Percentiles rank a stretch among this genome's conserved stretches.
Conservation (phyloP, 2,329 filamentous ascomycete genomes). For the Calonectria naviculata region DNA sequence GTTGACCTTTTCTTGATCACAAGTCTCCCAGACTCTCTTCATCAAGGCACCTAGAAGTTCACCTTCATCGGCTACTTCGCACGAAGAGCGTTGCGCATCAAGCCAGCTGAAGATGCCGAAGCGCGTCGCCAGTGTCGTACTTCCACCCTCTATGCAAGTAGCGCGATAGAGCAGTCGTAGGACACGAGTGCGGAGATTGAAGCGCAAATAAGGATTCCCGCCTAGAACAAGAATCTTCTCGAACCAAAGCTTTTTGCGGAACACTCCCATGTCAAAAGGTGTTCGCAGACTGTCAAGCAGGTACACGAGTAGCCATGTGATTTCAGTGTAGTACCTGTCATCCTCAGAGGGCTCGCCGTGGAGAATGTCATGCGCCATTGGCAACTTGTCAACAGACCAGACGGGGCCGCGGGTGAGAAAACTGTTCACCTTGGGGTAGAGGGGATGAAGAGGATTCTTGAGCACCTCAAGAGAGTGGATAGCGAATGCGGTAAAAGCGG, state of each 20-base stretch:
- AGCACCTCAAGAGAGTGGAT: slow-evolving; percentile 76
- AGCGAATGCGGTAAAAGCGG: slow-evolving; percentile 81
- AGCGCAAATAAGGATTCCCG: slow-evolving; percentile 71
- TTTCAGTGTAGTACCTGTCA: slow-evolving; percentile 77
- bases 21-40: slow-evolving; percentile 70
- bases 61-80: slow-evolving; percentile 53
- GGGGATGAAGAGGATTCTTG: slow-evolving; percentile 79
- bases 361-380: slow-evolving; percentile 74
- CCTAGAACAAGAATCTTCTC: slow-evolving; percentile 80
- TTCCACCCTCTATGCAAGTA: slow-evolving; percentile 75
- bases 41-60: slow-evolving; percentile 66
- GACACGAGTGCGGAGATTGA: slow-evolving; percentile 69
- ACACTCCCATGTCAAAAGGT: slow-evolving; percentile 68
- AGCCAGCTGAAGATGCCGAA: slow-evolving; percentile 83
- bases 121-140: slow-evolving; percentile 83
- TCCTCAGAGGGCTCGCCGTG: slow-evolving; percentile 77
- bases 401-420: slow-evolving; percentile 83
- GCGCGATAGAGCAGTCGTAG: slow-evolving; percentile 74
- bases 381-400: slow-evolving; percentile 80
- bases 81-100: slow-evolving; percentile 65
- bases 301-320: slow-evolving; percentile 79
- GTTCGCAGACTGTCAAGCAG: slow-evolving; percentile 75
- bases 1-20: slow-evolving; percentile 72
- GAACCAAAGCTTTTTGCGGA: slow-evolving; percentile 73
- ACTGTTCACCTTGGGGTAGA: slow-evolving; percentile 88